These are phyloP conservation scores for Lizanozyma gosingica DNA, from an alignment of 1,139 yeast genomes.

Conservation along the genomic window DNA sequence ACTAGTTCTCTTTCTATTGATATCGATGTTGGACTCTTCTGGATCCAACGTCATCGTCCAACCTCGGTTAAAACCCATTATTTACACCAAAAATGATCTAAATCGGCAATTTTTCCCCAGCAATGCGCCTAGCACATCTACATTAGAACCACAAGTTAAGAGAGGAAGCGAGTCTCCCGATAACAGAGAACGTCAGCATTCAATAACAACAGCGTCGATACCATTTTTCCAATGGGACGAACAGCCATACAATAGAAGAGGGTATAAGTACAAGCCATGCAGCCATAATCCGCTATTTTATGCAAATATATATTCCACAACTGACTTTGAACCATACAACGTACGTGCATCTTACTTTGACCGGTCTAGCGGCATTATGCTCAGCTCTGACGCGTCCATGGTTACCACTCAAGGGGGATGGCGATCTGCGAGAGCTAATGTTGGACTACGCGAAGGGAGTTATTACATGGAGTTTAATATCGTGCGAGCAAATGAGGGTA, in stretches of 20 bases:
- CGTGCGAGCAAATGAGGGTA: slow-evolving; percentile 32
- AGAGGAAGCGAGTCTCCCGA: neutral
- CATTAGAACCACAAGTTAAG: neutral
- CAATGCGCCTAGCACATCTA: slow-evolving; percentile 4
- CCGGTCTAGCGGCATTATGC: slow-evolving; percentile 50
- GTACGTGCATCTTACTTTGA: slow-evolving; percentile 68
- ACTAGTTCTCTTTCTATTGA: too few relatives aligned
- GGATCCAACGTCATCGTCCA: slow-evolving; percentile 25
- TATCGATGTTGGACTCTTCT: too few relatives aligned
- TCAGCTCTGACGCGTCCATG: slow-evolving; percentile 32
- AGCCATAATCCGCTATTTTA: slow-evolving; percentile 57
- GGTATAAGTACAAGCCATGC: slow-evolving; percentile 77
- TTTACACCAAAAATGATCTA: slow-evolving; percentile 29
- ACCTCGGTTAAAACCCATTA: slow-evolving; percentile 39
- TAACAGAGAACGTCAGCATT: slow-evolving; percentile 5
- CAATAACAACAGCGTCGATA: slow-evolving; percentile 9
- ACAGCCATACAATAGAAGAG: slow-evolving; percentile 69
- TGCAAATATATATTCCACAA: slow-evolving; percentile 59
- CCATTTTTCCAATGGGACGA: slow-evolving; percentile 54
- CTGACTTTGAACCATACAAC: slow-evolving; percentile 62
- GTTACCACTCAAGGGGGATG: slow-evolving; percentile 65
- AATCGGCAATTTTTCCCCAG: slow-evolving; percentile 4
- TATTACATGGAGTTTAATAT: slow-evolving; percentile 74
- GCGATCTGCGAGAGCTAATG: slow-evolving; percentile 70
- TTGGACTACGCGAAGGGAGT: slow-evolving; percentile 68